Conservation (phyloP, 495 filamentous ascomycete species). For the Penicillium flavigenum region DNA sequence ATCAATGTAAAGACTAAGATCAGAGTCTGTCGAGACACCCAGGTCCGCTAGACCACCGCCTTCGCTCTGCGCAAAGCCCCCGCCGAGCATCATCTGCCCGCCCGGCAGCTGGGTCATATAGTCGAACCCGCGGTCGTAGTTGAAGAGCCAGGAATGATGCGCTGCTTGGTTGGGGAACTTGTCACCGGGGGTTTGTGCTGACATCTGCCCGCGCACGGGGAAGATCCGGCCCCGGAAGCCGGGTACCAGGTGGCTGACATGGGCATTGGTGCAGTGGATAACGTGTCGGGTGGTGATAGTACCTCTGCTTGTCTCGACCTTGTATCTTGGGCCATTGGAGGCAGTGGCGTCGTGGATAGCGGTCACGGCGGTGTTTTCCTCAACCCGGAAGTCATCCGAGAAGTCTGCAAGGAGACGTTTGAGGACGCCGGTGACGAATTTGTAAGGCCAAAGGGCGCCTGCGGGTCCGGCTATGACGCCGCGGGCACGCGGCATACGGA, state of each 20-base stretch:
- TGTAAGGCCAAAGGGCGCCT: conserved; percentile 73
- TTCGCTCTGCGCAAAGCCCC: conserved; percentile 52
- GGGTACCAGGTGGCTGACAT: conserved; percentile 71
- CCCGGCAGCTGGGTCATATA: conserved; percentile 70
- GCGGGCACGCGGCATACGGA: conserved; percentile 42
- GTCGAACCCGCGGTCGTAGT: conserved; percentile 67
- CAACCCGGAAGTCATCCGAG: conserved; percentile 58
- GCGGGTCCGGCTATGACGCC: conserved; percentile 47
- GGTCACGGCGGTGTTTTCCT: conserved; percentile 69
- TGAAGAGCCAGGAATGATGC: conserved; percentile 39
- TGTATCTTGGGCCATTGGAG: conserved; percentile 15
- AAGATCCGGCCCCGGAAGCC: conserved; percentile 68
- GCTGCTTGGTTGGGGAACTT: conserved; percentile 31
- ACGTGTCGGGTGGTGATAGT: conserved; percentile 56
- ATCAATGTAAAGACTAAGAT: conserved; percentile 33
- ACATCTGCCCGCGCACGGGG: conserved; percentile 62
- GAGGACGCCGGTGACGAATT: conserved; percentile 66
- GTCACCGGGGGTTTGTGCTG: conserved; percentile 58
- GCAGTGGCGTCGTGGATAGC: conserved; percentile 25
- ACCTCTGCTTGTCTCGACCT: conserved; percentile 63
- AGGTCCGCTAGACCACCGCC: conserved; percentile 51
- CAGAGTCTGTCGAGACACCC: conserved; percentile 30
- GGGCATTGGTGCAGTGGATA: conserved; percentile 76
- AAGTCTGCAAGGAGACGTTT: conserved; percentile 49
- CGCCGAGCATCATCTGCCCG: conserved; percentile 65